phyloP scores from a whole-genome alignment of 257 asterid genomes.

The Datura wrightii region DNA sequence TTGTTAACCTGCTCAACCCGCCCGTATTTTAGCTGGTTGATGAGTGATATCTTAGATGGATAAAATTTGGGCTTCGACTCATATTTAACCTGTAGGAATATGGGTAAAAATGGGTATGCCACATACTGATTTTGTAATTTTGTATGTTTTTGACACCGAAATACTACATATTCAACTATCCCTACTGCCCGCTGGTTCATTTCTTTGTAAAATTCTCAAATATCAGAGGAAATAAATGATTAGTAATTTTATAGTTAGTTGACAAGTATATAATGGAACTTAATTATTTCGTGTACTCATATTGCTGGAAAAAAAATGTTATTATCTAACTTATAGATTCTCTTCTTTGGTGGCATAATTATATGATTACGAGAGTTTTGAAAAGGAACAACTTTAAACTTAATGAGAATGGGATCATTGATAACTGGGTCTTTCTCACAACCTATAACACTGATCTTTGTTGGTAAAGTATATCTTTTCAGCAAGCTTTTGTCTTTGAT shows the following conservation, averaged over 20 bases:
- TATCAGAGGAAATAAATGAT: background rate
- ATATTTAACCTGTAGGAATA: background rate
- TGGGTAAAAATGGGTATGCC: background rate
- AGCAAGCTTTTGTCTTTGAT: background rate
- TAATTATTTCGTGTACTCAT: background rate
- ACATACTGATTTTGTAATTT: background rate
- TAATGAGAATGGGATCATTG: background rate
- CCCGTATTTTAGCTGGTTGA: background rate
- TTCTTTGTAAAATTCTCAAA: constrained; percentile 1
- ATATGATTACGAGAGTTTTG: background rate
- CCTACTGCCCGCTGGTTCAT: background rate
- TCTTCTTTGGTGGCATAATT: constrained; percentile 5
- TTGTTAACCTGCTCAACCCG: background rate
- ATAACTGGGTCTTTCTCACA: background rate
- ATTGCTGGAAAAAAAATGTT: background rate
- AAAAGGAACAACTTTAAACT: background rate
- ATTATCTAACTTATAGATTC: background rate
- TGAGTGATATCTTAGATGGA: background rate
- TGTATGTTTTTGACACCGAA: too few relatives aligned
- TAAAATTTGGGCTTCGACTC: background rate
- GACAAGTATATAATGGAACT: background rate
- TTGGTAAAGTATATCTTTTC: background rate
- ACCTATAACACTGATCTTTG: background rate
- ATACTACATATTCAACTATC: too few relatives aligned
- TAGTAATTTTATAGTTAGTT: background rate